phyloP scores from a whole-genome alignment of 73 alveolate species.

The Symbiodinium pilosum region DNA sequence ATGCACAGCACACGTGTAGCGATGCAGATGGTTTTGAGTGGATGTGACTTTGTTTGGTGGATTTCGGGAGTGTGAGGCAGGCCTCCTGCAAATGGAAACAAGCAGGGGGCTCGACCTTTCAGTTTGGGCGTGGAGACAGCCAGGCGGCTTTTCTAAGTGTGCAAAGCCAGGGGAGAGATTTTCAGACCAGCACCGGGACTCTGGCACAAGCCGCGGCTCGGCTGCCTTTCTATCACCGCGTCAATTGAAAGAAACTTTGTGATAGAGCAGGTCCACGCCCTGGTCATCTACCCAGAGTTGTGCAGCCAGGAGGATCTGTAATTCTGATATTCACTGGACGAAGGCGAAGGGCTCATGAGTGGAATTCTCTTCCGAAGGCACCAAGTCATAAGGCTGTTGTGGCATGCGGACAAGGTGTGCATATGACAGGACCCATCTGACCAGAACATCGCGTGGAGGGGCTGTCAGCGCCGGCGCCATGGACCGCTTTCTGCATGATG shows the following conservation, averaged over 20 bases:
- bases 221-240: neutral
- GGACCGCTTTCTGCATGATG: neutral
- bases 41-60: too few relatives aligned
- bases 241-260: neutral
- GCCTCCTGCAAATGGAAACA: neutral
- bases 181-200: slow-evolving; percentile 85
- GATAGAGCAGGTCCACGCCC: neutral
- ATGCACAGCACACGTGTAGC: too few relatives aligned
- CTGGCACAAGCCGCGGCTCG: slow-evolving; percentile 28
- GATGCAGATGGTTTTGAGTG: too few relatives aligned
- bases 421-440: neutral
- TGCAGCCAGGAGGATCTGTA: too few relatives aligned
- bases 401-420: too few relatives aligned
- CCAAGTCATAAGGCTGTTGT: neutral
- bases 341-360: slow-evolving; percentile 39
- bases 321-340: too few relatives aligned
- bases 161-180: slow-evolving; percentile 57
- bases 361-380: slow-evolving; percentile 30
- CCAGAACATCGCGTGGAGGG: slow-evolving; percentile 65
- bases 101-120: neutral
- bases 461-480: slow-evolving; percentile 38
- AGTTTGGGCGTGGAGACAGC: too few relatives aligned
- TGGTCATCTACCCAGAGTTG: neutral
- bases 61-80: too few relatives aligned
- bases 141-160: too few relatives aligned